Evolutionary conservation across 2,329 filamentous ascomycete genomes (phyloP).

Genomic region (Diaporthe eres): DNA sequence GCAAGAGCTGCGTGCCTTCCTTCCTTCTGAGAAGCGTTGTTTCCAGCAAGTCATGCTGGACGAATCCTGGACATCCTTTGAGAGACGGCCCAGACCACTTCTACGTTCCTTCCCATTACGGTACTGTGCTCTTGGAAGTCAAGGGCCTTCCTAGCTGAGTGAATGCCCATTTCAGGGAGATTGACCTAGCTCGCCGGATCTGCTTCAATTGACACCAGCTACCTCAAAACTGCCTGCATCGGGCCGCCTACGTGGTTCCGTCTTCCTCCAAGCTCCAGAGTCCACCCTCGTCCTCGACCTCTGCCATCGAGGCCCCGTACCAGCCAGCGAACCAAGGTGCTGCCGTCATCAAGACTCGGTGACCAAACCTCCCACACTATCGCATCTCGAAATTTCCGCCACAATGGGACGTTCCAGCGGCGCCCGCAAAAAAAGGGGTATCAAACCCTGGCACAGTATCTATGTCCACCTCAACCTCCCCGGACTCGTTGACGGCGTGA

Average conservation of each 20-base stretch:
- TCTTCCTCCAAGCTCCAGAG: neutral
- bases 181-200: neutral
- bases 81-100: neutral
- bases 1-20: neutral
- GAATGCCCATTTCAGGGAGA: neutral
- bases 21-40: neutral
- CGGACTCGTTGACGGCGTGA: neutral
- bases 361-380: too few species aligned
- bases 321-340: neutral
- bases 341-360: neutral
- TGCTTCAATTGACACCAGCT: neutral
- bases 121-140: neutral
- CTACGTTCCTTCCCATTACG: neutral
- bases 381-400: neutral
- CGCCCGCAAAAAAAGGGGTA: too few species aligned
- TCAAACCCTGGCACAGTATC: neutral
- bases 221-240: neutral
- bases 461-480: neutral
- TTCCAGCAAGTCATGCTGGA: too few species aligned
- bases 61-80: too few species aligned
- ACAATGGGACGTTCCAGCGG: neutral
- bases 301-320: neutral
- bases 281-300: neutral
- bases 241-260: neutral
- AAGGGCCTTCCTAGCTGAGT: neutral